phyloP scores from a whole-genome alignment of 768 basidiomycete genomes.

The Sporobolomyces roseus region DNA sequence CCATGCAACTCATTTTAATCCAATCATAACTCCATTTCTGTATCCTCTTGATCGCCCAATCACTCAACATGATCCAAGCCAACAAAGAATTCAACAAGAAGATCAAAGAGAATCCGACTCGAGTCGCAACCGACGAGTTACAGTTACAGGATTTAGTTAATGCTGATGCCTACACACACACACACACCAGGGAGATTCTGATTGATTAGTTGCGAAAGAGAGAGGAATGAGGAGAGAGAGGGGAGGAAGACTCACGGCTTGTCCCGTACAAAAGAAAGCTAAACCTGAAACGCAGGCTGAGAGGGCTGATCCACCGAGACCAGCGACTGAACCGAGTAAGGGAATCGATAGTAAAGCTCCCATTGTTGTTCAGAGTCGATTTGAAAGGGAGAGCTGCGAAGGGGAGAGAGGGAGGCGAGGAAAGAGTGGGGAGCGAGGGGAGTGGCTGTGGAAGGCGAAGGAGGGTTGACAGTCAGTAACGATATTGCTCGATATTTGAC shows the following conservation, averaged over 20 bases:
- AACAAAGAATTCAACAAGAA: constrained; percentile 92
- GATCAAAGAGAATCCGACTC: constrained; percentile 64
- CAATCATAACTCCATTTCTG: constrained; percentile 94
- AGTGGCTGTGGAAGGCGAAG: not conserved
- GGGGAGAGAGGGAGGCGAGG: not conserved
- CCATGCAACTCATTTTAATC: constrained; percentile 87
- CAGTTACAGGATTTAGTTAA: constrained; percentile 94
- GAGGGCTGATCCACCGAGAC: constrained; percentile 55
- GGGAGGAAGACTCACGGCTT: constrained; percentile 26
- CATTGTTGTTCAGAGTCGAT: constrained; percentile 43
- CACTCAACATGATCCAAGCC: constrained; percentile 94
- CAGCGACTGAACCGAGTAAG: constrained; percentile 49
- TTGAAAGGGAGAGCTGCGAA: not conserved
- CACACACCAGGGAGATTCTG: no score
- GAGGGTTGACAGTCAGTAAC: not conserved
- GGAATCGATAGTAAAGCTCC: constrained; percentile 53
- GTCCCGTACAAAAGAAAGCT: constrained; percentile 48
- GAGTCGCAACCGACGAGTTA: constrained; percentile 84
- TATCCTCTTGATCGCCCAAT: constrained; percentile 75
- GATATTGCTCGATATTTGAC: no score
- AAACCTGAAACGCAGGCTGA: constrained; percentile 76
- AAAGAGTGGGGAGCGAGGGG: not conserved
- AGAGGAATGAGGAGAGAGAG: not conserved
- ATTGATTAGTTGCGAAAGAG: not conserved
- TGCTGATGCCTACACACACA: constrained; percentile 34